Conservation (phyloP, 768 basidiomycete genomes). For the Hydnum rufescens region DNA sequence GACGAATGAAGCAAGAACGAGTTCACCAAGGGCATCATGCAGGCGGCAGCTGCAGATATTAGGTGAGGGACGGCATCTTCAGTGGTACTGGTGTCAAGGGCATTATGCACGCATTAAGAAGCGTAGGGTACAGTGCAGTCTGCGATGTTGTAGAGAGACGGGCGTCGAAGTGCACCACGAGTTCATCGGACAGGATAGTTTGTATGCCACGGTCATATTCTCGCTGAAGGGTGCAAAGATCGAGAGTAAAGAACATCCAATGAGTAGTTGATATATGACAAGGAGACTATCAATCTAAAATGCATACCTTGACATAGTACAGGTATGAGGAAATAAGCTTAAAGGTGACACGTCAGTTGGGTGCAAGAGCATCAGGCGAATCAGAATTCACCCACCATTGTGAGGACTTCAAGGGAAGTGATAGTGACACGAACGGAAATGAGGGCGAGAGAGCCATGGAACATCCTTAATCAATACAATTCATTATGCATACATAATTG, state of each 20-base stretch:
- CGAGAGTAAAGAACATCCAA: no score
- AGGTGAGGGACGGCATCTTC: slow-evolving; percentile 57
- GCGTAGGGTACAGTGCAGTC: slow-evolving; percentile 18
- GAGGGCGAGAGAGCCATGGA: slow-evolving; percentile 52
- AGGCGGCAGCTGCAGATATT: slow-evolving; percentile 45
- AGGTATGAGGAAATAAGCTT: slow-evolving; percentile 50
- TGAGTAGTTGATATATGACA: no score
- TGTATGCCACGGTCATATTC: slow-evolving; percentile 37
- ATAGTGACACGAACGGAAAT: slow-evolving; percentile 71
- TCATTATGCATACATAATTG: background rate
- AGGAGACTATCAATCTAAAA: background rate
- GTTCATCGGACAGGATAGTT: slow-evolving; percentile 30
- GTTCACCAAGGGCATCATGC: slow-evolving; percentile 43
- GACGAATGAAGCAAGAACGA: slow-evolving; percentile 21
- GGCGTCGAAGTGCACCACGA: slow-evolving; percentile 25
- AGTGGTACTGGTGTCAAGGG: slow-evolving; percentile 44
- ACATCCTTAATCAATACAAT: background rate
- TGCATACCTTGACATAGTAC: slow-evolving; percentile 44
- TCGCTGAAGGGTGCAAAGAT: slow-evolving; percentile 53
- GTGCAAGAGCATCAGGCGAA: background rate
- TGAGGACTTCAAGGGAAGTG: slow-evolving; percentile 56
- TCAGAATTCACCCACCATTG: slow-evolving; percentile 24
- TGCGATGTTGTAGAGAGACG: slow-evolving; percentile 20
- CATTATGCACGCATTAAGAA: slow-evolving; percentile 23
- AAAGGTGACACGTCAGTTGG: background rate